Percentiles rank a stretch among this genome's conserved stretches.
Conservation (phyloP, 495 filamentous ascomycete species). For the Hyaloscypha bicolor region DNA sequence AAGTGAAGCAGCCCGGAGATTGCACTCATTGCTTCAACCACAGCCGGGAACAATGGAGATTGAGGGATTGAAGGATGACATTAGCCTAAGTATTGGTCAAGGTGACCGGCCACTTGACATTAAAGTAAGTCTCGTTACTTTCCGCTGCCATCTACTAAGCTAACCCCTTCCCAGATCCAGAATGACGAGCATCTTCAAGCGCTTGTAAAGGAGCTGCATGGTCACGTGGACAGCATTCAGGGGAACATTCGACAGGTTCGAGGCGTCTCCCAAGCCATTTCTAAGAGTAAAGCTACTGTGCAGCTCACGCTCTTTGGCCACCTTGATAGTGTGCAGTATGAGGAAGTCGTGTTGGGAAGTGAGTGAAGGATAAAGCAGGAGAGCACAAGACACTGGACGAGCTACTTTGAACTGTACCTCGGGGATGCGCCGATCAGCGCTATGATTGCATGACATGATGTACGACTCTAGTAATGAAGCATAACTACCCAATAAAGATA, state of each 20-base stretch:
- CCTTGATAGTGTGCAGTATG: conserved; percentile 27
- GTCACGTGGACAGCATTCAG: conserved; percentile 60
- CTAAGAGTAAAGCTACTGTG: conserved; percentile 52
- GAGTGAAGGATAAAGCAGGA: not conserved
- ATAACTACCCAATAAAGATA: not conserved
- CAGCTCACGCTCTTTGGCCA: conserved; percentile 29
- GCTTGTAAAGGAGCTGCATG: conserved; percentile 49
- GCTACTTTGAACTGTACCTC: not conserved
- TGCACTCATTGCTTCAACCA: conserved; percentile 26
- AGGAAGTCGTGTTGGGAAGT: conserved; percentile 29
- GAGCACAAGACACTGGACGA: not conserved
- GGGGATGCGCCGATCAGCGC: not conserved
- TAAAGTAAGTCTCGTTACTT: conserved; percentile 20
- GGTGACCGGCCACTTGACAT: conserved; percentile 16
- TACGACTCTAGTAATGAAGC: not conserved
- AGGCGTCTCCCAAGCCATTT: conserved; percentile 54
- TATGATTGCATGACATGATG: conserved; percentile 8
- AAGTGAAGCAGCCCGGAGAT: conserved; percentile 48
- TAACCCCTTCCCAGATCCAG: conserved; percentile 12
- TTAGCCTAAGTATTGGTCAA: conserved; percentile 35
- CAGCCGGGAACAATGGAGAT: conserved; percentile 27
- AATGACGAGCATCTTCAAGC: conserved; percentile 37
- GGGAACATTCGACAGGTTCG: conserved; percentile 53
- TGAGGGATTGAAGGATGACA: conserved; percentile 31
- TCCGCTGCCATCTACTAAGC: conserved; percentile 40